Base-by-base conservation (phyloP, 768 basidiomycete genomes). In the Tricholomella constricta region DNA sequence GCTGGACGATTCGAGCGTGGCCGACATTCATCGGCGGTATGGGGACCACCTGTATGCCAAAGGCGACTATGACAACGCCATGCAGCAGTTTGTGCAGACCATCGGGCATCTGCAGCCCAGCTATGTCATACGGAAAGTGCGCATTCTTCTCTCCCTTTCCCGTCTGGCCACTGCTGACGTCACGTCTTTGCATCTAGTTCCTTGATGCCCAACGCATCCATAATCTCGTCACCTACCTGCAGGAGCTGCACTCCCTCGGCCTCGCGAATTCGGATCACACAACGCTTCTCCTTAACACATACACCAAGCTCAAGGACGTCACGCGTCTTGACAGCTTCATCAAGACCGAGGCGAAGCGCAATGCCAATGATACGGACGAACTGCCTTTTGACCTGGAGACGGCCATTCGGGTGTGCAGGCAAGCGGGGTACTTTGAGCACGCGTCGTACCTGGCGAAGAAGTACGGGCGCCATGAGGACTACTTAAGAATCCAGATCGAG, bases 301-400 rank as follows among this genome's bases (percentile, higher is more conserved):
- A 97, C 70, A 97, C 97, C 46, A 98, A 98, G 66, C 86, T 97
- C 19, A 92, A 94, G 55, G 97, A 99, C 62, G 85, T 94, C 14
- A 69, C 83, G 2, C 85, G 94, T 11, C 81, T 98, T 1, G 93
- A 98, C 61, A 84, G 78, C 54, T 99, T 99, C 69, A 91, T 99
- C 72, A 92, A 90, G 68, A 86, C 91, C 2, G 92, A 94, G 65
- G 85, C 90, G 1, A 73, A 78, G 37, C 75, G 81, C 12, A 68
- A 70, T 14, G 75, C 73, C 15, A 74, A 78, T 19, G 76, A 79
- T 37, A 65, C 72, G 9, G 74, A 78, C 27, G 94, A 95, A 64
- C 80, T 96, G 3, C 97, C 96, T 0, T 99, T 98, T 65, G 97
- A 98, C 66, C 79, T 99, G 37, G 94, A 96, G 56, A 99, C 97